Evolutionary conservation across 129 eudicot genomes (phyloP), one percentile per base, ranked within the genome.

Genomic region (Logfia minima): DNA sequence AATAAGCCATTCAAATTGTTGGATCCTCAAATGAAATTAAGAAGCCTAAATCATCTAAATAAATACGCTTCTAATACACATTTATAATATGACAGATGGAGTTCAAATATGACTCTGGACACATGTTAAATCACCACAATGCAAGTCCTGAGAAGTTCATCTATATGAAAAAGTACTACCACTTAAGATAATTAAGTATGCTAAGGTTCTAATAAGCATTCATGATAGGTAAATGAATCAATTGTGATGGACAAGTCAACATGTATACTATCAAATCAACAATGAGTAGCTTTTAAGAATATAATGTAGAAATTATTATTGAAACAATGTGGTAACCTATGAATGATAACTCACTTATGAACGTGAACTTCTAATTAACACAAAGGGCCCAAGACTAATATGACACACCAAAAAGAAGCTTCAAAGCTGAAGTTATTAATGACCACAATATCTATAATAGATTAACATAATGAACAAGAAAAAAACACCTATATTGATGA

Each of bases 1-100:
- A 83, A 94, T 82, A 80, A 94, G 96, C 96, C 97, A 94, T 81
- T 90, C 96, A 79, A 87, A 91, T 94, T 91, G 99, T 94, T 94
- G 92, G 66, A 77, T 78, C 35, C 66, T 83, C 26, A 81, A 35
- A 65, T 32, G 67, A 53, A 68, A 55, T 23, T 71, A 52, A 75
- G 48, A 60, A 61, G 10, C 35, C 77, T 66, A 66, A 56, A 26
- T 45, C 56, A 39, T 76, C 37, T 79, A 34, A 37, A 31, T 60
- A 43, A 70, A 41, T 65, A 79, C 52, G 24, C 28, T 70, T 59
- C 37, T 41, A 31, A 61, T 56, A 74, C 56, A 34, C 83, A 80
- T 66, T 41, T 41, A 80, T 8, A 74, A 39, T 62, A 8, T 62
- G 68, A 65, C 21, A 3, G 6, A 79, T 58, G n/a, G 37, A 66